Percentiles rank a stretch among this genome's conserved stretches.
These are phyloP conservation scores for Paecilomyces sp. DNA, from an alignment of 2,329 filamentous ascomycete genomes.

Conservation along the genomic window DNA sequence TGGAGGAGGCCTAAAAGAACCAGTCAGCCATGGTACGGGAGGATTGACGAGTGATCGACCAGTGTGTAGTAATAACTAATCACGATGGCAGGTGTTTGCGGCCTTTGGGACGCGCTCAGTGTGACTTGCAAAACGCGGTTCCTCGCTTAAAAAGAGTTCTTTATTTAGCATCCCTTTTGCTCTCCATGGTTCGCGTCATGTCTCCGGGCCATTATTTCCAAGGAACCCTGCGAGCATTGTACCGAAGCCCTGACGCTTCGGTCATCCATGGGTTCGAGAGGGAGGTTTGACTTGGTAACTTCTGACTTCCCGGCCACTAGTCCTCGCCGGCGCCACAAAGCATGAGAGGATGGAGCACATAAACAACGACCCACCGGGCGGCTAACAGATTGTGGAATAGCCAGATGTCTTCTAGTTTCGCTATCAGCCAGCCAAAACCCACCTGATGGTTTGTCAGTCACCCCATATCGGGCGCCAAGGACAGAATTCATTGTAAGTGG, in stretches of 20 bases:
- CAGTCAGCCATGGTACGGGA: background rate
- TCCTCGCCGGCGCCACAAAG: background rate
- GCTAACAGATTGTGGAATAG: background rate
- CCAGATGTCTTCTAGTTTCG: background rate
- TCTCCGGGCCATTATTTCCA: background rate
- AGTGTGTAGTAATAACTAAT: background rate
- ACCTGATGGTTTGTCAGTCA: background rate
- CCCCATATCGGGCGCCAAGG: background rate
- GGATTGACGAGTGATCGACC: background rate
- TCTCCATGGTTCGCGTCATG: background rate
- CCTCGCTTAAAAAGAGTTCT: background rate
- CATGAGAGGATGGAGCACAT: background rate
- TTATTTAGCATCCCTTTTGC: background rate
- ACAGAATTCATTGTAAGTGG: background rate
- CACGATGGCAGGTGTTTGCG: background rate
- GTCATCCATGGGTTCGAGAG: background rate
- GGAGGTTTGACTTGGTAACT: background rate
- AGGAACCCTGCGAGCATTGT: background rate
- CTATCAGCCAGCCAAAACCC: background rate
- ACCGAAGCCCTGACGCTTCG: background rate
- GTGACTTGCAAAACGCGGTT: background rate
- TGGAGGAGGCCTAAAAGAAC: background rate
- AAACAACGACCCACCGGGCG: background rate
- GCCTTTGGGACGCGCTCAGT: background rate
- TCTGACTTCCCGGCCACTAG: background rate